A percentile compares a stretch with the other conserved stretches of the same genome.
Evolutionary conservation across 192 early-diverging fungal species (phyloP).

Genomic region (Rhizophlyctis rosea): DNA sequence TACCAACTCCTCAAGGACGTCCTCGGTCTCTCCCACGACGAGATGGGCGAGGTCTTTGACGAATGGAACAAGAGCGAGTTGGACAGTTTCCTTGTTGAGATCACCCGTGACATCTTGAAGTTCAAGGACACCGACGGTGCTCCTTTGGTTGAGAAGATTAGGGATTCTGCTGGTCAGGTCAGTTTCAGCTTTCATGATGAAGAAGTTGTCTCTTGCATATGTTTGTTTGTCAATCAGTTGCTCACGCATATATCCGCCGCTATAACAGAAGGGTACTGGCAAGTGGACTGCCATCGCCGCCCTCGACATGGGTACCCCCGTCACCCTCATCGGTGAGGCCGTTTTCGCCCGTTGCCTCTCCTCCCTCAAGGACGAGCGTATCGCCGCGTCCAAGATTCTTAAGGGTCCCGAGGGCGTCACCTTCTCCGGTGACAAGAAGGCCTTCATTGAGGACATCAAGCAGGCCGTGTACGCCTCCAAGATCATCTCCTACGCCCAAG

Average conservation of each 20-base stretch:
- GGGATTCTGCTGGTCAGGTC: constrained; percentile 89
- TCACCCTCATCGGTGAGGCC: constrained; percentile 97
- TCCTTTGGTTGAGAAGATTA: constrained; percentile 90
- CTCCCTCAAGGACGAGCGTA: constrained; percentile 93
- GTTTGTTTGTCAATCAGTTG: not conserved
- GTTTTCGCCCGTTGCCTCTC: constrained; percentile 97
- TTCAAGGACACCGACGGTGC: constrained; percentile 89
- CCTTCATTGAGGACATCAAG: constrained; percentile 85
- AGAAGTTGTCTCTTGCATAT: not conserved
- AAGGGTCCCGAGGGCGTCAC: constrained; percentile 62
- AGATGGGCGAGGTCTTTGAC: constrained; percentile 84
- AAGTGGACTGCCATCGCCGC: constrained; percentile 98
- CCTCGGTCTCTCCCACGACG: constrained; percentile 74
- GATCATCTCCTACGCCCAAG: constrained; percentile 98
- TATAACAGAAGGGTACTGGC: constrained; percentile 86
- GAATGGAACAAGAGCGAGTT: constrained; percentile 98
- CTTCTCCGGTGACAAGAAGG: constrained; percentile 83
- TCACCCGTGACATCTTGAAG: constrained; percentile 87
- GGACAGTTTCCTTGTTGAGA: constrained; percentile 96
- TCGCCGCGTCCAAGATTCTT: constrained; percentile 83
- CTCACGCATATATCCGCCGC: constrained; percentile 15
- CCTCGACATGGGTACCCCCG: constrained; percentile 92
- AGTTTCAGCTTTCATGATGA: no score
- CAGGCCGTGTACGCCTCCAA: constrained; percentile 96
- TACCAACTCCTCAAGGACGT: constrained; percentile 92